A percentile compares a stretch with the other conserved stretches of the same genome.
phyloP scores from a whole-genome alignment of 2,329 filamentous ascomycete species.

The Orbilia brochopaga region DNA sequence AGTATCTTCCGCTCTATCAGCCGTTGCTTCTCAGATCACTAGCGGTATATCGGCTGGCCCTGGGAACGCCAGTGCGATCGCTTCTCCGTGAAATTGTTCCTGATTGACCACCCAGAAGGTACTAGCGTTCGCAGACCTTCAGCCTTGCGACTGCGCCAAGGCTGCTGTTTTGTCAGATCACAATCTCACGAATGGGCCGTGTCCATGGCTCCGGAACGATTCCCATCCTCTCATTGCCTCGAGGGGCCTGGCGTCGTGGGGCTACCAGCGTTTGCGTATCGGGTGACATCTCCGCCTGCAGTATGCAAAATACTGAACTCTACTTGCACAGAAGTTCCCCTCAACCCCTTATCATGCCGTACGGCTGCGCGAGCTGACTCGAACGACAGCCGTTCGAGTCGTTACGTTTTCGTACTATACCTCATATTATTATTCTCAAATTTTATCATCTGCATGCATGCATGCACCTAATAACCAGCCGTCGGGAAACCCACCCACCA shows the following conservation, averaged over 20 bases:
- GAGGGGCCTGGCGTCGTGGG: not conserved
- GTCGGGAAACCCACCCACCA: conserved; percentile 3
- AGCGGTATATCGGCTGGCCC: too few species aligned
- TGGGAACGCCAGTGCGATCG: too few species aligned
- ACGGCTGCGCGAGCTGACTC: conserved; percentile 3
- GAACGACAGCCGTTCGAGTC: not conserved
- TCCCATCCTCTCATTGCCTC: conserved; percentile 12
- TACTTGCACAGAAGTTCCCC: too few species aligned
- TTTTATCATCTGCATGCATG: not conserved
- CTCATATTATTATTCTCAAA: not conserved
- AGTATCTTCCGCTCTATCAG: too few species aligned
- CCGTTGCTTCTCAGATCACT: too few species aligned
- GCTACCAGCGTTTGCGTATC: not conserved
- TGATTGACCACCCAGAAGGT: too few species aligned
- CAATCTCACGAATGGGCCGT: conserved; percentile 3
- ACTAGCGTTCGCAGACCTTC: not conserved
- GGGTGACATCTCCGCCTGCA: not conserved
- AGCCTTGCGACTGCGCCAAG: conserved; percentile 4
- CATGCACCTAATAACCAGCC: not conserved
- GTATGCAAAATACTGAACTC: not conserved
- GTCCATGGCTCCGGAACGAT: conserved; percentile 9
- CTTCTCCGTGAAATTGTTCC: too few species aligned
- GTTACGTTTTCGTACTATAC: not conserved
- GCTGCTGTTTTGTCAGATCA: conserved; percentile 3
- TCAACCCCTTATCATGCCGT: not conserved